These are phyloP conservation scores for Periconia sp. DNA, from an alignment of 2,329 filamentous ascomycete genomes.

Conservation along the genomic window DNA sequence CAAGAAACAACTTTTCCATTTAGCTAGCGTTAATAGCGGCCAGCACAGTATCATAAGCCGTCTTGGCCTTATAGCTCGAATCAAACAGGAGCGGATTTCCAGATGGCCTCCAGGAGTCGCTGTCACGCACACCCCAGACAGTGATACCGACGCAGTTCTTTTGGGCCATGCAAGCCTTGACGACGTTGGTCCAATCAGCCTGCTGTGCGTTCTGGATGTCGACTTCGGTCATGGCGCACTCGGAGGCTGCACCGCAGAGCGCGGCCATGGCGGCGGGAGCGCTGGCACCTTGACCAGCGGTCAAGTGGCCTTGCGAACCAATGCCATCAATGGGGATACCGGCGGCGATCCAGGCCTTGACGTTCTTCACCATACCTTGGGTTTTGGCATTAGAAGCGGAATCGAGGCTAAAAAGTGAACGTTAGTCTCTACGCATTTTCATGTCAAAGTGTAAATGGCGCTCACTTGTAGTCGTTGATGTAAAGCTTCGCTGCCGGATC, in stretches of 20 bases:
- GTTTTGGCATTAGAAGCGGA: slow-evolving; percentile 65
- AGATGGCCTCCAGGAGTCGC: slow-evolving; percentile 53
- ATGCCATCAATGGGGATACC: slow-evolving; percentile 72
- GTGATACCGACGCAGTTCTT: slow-evolving; percentile 71
- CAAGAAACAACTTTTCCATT: too few species aligned
- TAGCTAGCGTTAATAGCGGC: slow-evolving; percentile 19
- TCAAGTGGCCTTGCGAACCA: slow-evolving; percentile 64
- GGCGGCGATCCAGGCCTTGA: slow-evolving; percentile 68
- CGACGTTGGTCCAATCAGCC: slow-evolving; percentile 63
- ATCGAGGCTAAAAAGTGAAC: slow-evolving; percentile 64
- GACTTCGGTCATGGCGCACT: slow-evolving; percentile 72
- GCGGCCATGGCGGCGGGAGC: slow-evolving; percentile 56
- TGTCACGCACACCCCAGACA: slow-evolving; percentile 62
- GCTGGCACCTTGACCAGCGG: slow-evolving; percentile 54
- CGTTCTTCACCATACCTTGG: slow-evolving; percentile 62
- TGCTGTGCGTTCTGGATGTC: slow-evolving; percentile 67
- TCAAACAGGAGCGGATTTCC: slow-evolving; percentile 54
- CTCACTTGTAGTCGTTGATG: slow-evolving; percentile 71
- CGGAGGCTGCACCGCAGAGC: slow-evolving; percentile 61
- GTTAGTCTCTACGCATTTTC: too few species aligned
- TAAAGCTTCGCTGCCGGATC: slow-evolving; percentile 74
- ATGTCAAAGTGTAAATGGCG: not conserved
- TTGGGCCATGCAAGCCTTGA: slow-evolving; percentile 66
- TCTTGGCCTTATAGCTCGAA: slow-evolving; percentile 51
- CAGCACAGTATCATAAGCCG: slow-evolving; percentile 44